Evolutionary conservation across 2,329 filamentous ascomycete genomes (phyloP).

Genomic region (Talaromyces sp.): DNA sequence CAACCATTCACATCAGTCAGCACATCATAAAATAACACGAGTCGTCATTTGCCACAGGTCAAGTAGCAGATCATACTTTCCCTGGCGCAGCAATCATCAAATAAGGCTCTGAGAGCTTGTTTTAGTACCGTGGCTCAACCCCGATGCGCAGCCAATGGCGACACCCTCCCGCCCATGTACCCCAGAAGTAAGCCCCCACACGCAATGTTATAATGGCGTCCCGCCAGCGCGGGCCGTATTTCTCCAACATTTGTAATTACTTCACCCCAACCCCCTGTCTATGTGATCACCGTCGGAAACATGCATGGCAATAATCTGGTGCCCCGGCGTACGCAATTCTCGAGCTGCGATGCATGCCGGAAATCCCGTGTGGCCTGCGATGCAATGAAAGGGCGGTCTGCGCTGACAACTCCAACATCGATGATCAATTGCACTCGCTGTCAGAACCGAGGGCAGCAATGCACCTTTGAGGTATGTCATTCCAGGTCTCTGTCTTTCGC

Average conservation of each 20-base stretch:
- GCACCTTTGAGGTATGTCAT: conserved; percentile 14
- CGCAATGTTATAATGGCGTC: not conserved
- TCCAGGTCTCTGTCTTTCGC: not conserved
- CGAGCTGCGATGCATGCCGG: conserved; percentile 30
- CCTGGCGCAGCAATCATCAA: too few relatives aligned
- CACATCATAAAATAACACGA: too few relatives aligned
- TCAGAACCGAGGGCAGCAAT: conserved; percentile 15
- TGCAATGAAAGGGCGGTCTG: conserved; percentile 18
- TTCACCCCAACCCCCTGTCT: not conserved
- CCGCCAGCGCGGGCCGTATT: not conserved
- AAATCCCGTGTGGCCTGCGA: conserved; percentile 27
- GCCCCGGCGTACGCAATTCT: conserved; percentile 26
- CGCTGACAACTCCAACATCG: conserved; percentile 14
- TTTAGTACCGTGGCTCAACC: not conserved
- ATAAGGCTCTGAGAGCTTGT: too few relatives aligned
- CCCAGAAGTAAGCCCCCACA: not conserved
- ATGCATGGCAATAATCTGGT: not conserved
- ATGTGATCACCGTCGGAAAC: not conserved
- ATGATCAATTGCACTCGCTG: conserved; percentile 18
- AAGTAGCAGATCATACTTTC: too few relatives aligned
- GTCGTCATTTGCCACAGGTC: too few relatives aligned
- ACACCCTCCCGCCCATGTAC: not conserved
- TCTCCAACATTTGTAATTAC: not conserved
- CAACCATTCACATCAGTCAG: too few relatives aligned
- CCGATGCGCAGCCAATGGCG: not conserved